Percentiles rank a stretch among this genome's conserved stretches.
These are phyloP conservation scores for Sordaria brevicollis DNA, from an alignment of 495 filamentous ascomycete genomes.

Conservation along the genomic window DNA sequence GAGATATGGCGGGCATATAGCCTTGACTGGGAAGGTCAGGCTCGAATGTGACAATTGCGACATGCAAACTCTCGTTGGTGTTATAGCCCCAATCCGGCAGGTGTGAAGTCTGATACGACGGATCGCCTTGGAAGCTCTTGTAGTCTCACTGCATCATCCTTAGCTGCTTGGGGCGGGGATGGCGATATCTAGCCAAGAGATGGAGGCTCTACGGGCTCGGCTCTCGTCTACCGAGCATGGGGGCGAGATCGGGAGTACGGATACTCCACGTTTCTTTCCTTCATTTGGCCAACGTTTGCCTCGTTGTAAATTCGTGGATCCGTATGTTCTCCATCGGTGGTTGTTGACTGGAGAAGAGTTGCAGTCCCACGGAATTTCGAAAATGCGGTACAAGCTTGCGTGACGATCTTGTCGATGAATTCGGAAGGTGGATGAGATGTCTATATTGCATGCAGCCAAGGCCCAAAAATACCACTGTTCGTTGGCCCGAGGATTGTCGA, in stretches of 20 bases:
- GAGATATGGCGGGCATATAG: neutral
- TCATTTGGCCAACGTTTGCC: neutral
- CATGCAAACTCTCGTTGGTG: neutral
- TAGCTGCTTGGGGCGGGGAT: neutral
- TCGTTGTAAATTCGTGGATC: neutral
- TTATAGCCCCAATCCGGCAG: neutral
- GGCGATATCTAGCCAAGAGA: neutral
- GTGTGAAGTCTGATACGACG: neutral
- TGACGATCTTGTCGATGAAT: neutral
- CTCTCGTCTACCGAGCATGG: neutral
- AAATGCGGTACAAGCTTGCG: neutral
- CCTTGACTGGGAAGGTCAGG: neutral
- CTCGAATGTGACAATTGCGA: neutral
- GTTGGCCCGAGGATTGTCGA: neutral
- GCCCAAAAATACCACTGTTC: neutral
- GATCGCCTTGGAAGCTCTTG: neutral
- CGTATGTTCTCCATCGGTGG: neutral
- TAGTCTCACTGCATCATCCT: neutral
- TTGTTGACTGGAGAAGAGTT: neutral
- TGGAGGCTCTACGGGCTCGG: neutral
- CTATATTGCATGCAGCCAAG: neutral
- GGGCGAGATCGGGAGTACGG: neutral
- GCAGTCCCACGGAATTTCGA: neutral
- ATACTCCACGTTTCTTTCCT: neutral
- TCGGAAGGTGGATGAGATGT: neutral